Percentiles rank a stretch among this genome's conserved stretches.
Conservation (phyloP, 805 yeast genomes). For the Cyberlindnera petersonii region DNA sequence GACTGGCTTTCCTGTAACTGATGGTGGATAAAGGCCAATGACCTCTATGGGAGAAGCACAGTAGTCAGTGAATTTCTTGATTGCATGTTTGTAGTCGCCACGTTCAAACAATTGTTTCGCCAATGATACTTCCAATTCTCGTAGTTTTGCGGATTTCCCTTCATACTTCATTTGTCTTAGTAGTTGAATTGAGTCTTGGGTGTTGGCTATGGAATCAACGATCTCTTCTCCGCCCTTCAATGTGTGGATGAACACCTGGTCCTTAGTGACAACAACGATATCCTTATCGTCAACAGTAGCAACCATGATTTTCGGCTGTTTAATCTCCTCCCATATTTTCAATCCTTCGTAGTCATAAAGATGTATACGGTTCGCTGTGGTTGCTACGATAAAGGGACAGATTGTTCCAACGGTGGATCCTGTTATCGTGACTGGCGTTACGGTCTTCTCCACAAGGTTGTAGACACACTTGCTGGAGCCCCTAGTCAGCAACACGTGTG, state of each 20-base stretch:
- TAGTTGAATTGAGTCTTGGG: conserved; percentile 34
- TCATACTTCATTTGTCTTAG: conserved; percentile 31
- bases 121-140: conserved; percentile 41
- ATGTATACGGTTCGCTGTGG: conserved; percentile 15
- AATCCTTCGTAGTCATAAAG: conserved; percentile 4
- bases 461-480: conserved; percentile 10
- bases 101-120: conserved; percentile 34
- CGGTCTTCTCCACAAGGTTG: background rate
- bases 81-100: conserved; percentile 33
- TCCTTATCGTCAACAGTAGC: background rate
- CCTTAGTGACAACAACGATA: conserved; percentile 6
- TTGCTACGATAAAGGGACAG: conserved; percentile 10
- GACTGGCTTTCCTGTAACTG: conserved; percentile 22
- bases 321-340: conserved; percentile 4
- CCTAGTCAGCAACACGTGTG: conserved; percentile 7
- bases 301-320: conserved; percentile 1
- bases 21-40: conserved; percentile 41
- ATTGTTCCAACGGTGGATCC: conserved; percentile 6
- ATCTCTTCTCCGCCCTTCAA: conserved; percentile 7
- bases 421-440: conserved; percentile 1
- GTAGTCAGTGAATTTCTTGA: conserved; percentile 44
- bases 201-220: conserved; percentile 5
- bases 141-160: conserved; percentile 32
- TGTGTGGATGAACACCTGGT: conserved; percentile 2
- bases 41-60: conserved; percentile 59